Conservation (phyloP, 768 basidiomycete genomes). For the Xerocomellus intermedius region DNA sequence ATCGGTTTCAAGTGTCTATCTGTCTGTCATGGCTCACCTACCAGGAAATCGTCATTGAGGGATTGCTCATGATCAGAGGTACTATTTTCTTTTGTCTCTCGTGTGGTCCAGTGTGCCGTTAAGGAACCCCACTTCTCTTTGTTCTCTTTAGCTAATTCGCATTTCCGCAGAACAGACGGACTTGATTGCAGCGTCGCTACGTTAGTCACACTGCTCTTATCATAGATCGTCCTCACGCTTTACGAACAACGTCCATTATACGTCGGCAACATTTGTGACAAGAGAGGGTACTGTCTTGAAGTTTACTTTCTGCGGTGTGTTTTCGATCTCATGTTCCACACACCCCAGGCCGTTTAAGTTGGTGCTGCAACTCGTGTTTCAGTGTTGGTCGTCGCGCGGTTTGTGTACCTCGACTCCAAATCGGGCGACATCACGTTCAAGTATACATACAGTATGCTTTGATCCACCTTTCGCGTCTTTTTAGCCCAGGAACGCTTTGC, state of each 20-base stretch:
- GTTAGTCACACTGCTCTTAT: constrained; percentile 1
- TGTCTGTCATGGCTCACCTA: no score
- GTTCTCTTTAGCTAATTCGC: constrained; percentile 7
- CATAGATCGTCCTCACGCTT: neutral
- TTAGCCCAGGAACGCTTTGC: neutral
- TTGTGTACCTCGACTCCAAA: neutral
- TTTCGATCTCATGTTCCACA: neutral
- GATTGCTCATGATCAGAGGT: constrained; percentile 7
- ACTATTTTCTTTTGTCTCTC: neutral
- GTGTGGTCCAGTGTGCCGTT: neutral
- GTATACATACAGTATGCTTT: neutral
- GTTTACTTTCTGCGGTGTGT: constrained; percentile 2
- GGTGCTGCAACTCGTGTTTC: neutral
- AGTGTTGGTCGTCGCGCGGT: constrained; percentile 2
- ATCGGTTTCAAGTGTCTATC: neutral
- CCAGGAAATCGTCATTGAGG: no score
- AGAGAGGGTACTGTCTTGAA: constrained; percentile 3
- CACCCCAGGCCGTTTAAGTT: neutral
- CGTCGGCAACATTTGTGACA: neutral
- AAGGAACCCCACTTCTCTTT: neutral
- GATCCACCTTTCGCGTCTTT: neutral
- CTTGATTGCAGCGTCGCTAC: neutral
- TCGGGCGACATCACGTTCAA: neutral
- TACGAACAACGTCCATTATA: neutral
- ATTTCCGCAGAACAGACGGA: neutral